Evolutionary conservation across 345 rosid genomes (phyloP), one percentile per base, ranked within the genome.

Genomic region (Acer negundo): DNA sequence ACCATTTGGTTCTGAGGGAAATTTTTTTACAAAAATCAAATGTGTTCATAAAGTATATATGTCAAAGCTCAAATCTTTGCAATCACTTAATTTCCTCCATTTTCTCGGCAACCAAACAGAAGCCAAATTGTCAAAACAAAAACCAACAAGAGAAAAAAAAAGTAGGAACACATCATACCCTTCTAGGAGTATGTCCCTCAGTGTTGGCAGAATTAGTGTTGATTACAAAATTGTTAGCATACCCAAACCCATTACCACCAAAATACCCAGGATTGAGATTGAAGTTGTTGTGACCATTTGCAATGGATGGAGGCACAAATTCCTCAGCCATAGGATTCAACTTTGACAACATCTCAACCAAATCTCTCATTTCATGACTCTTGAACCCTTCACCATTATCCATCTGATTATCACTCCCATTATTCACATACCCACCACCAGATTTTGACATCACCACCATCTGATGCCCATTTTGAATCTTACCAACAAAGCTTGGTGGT

Each of bases 301-400:
- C 86, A 40, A 92, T 83, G 0, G 98, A 96, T 46, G 92, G 91
- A 69, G 98, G 98, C 75, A 97, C 98, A 84, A 93, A 97, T 68
- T 91, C 99, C 82, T 91, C 86, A 65, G 98, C 99, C 98, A 92
- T 84, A 10, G 99, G 99, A 81, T 97, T 97, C 81, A 97, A 85
- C 87, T 90, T 97, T 10, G 95, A 93, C 80, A 97, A 75, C 67
- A 90, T 88, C 75, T 93, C 99, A 77, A 79, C 93, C 90, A 97
- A 84, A 77, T 90, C 86, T 78, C 83, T 92, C 88, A 94, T 92
- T 44, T 90, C 97, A 40, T 53, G 66, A 40, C 79, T 81, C 86
- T 89, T 85, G 38, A 76, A 77, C 79, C 73, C 73, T 17, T 79
- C 79, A 22, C 49, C 71, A 23, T 67, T 24, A 78, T 79, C 83